These are phyloP conservation scores for Ulota crispa DNA, from an alignment of 225 moss, liverwort and hornwort genomes.

Conservation along the genomic window DNA sequence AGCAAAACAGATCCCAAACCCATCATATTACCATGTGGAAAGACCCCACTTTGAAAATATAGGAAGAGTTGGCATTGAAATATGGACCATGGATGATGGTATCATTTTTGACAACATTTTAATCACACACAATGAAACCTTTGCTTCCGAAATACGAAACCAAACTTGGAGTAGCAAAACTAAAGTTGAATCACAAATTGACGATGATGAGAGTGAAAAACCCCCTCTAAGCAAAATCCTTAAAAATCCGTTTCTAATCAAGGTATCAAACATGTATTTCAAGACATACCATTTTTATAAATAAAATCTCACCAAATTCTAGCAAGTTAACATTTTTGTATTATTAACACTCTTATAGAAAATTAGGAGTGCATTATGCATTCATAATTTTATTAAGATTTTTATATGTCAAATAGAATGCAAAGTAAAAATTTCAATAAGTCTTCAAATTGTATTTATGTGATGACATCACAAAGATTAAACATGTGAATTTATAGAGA, in stretches of 20 bases:
- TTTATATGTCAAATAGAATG: no score
- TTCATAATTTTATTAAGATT: no score
- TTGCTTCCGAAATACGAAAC: constrained; percentile 54
- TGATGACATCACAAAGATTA: no score
- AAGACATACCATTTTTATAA: neutral
- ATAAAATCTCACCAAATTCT: neutral
- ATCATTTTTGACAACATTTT: constrained; percentile 83
- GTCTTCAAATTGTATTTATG: no score
- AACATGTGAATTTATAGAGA: no score
- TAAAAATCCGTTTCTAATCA: constrained; percentile 11
- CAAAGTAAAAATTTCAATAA: no score
- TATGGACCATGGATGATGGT: constrained; percentile 88
- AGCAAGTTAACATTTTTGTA: no score
- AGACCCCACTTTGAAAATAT: constrained; percentile 61
- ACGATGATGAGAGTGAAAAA: constrained; percentile 20
- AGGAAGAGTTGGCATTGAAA: constrained; percentile 77
- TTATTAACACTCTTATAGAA: neutral
- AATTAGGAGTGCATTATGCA: no score
- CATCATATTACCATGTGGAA: constrained; percentile 47
- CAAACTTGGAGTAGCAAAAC: constrained; percentile 63
- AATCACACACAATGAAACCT: constrained; percentile 60
- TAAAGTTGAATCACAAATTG: constrained; percentile 47
- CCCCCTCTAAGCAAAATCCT: neutral
- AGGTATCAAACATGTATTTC: neutral
- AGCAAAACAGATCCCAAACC: constrained; percentile 65